These are phyloP conservation scores for Singerocomus rubriflavus DNA, from an alignment of 1,284 basidiomycete genomes.

Conservation along the genomic window DNA sequence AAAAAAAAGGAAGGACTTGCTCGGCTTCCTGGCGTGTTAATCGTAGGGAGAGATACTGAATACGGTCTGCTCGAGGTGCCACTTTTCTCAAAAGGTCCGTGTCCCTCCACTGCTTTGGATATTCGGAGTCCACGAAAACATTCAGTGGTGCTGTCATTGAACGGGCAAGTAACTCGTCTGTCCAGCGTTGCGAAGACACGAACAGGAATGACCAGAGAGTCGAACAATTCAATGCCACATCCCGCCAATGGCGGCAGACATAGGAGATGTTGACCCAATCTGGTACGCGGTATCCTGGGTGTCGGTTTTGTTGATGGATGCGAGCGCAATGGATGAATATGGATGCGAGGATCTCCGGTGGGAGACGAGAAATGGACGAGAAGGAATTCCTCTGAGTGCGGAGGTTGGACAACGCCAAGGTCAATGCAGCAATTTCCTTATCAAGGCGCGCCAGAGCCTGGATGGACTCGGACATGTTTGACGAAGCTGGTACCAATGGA, in stretches of 20 bases:
- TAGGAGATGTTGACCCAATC: constrained; percentile 29
- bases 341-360: constrained; percentile 29
- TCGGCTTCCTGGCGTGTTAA: constrained; percentile 10
- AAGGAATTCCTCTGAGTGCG: constrained; percentile 33
- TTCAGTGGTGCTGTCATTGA: constrained; percentile 35
- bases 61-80: constrained; percentile 20
- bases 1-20: constrained; percentile 15
- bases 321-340: constrained; percentile 25
- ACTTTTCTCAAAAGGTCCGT: constrained; percentile 22
- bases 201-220: constrained; percentile 36
- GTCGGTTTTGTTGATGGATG: background rate
- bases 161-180: constrained; percentile 35
- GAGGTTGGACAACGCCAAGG: constrained; percentile 29
- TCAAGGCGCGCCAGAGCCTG: constrained; percentile 29
- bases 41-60: constrained; percentile 19
- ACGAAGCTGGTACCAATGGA: background rate
- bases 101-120: constrained; percentile 12
- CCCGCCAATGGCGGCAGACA: constrained; percentile 39
- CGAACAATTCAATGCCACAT: constrained; percentile 32
- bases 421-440: constrained; percentile 31
- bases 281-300: constrained; percentile 1
- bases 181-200: constrained; percentile 28
- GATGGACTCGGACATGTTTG: background rate
- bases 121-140: constrained; percentile 22
- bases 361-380: constrained; percentile 32